Conservation (phyloP, 257 asterid species). For the Lithospermum erythrorhizon region DNA sequence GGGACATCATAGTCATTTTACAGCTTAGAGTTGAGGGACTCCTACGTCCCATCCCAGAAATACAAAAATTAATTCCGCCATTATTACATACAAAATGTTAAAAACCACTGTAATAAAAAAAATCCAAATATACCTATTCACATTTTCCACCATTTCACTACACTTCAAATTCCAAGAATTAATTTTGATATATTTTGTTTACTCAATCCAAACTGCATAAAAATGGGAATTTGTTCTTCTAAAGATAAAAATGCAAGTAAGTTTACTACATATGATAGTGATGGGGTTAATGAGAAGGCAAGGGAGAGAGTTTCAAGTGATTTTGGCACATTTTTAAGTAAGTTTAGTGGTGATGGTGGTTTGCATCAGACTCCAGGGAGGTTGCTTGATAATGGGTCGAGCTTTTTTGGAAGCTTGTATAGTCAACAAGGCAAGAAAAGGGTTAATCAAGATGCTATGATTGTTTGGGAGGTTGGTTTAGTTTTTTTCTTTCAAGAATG, state of each 20-base stretch:
- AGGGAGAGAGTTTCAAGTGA: slow-evolving; percentile 59
- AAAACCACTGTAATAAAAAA: too few species aligned
- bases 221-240: slow-evolving; percentile 92
- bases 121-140: too few species aligned
- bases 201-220: too few species aligned
- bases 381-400: slow-evolving; percentile 59
- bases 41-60: too few species aligned
- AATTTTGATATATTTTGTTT: too few species aligned
- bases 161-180: too few species aligned
- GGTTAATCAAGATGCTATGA: slow-evolving; percentile 94
- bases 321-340: slow-evolving; percentile 50
- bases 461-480: slow-evolving; percentile 78
- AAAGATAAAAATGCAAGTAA: slow-evolving; percentile 35
- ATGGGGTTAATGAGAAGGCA: slow-evolving; percentile 29
- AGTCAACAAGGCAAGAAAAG: slow-evolving; percentile 98
- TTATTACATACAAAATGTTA: too few species aligned
- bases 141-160: too few species aligned
- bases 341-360: slow-evolving; percentile 64
- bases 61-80: too few species aligned
- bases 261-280: slow-evolving; percentile 17
- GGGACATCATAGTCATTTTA: too few species aligned
- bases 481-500: slow-evolving; percentile 9
- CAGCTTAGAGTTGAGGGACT: too few species aligned
- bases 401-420: slow-evolving; percentile 52
- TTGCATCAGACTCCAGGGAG: slow-evolving; percentile 77